Conservation (phyloP, 2,329 filamentous ascomycete genomes). For the Rhytidhysteron rufulum region DNA sequence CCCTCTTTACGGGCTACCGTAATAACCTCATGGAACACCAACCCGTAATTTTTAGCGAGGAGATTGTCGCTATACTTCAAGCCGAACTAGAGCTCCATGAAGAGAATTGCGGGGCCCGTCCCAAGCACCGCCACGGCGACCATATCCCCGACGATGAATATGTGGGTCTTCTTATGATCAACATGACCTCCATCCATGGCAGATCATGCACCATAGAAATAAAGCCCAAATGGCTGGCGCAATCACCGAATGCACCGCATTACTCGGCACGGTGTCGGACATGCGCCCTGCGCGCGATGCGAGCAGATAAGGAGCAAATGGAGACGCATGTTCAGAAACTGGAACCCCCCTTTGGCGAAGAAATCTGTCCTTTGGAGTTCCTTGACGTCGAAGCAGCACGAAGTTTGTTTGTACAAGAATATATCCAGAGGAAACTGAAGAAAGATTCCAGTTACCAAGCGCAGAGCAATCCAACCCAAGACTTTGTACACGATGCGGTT, state of each 20-base stretch:
- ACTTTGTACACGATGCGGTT: constrained; percentile 3
- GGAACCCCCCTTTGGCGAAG: background rate
- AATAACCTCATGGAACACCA: constrained; percentile 4
- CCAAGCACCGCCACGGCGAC: background rate
- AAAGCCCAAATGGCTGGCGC: constrained; percentile 48
- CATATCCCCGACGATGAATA: background rate
- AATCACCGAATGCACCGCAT: constrained; percentile 42
- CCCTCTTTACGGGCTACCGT: constrained; percentile 18
- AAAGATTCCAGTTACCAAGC: constrained; percentile 2
- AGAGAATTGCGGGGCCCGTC: background rate
- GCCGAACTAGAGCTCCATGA: background rate
- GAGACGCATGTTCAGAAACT: constrained; percentile 14
- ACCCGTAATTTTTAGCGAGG: background rate
- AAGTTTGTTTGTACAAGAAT: no score
- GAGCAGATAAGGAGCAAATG: constrained; percentile 15
- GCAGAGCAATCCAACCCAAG: background rate
- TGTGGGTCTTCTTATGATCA: constrained; percentile 24
- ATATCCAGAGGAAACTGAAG: constrained; percentile 12
- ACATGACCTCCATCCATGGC: constrained; percentile 24
- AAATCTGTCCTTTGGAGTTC: constrained; percentile 40
- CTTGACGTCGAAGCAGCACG: constrained; percentile 21
- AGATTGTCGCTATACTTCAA: background rate
- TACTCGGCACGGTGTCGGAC: constrained; percentile 42
- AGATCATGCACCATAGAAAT: constrained; percentile 35
- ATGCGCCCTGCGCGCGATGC: constrained; percentile 41